These are phyloP conservation scores for Aegilops umbellulata DNA, from an alignment of 176 grass and related monocot genomes.

Conservation along the genomic window DNA sequence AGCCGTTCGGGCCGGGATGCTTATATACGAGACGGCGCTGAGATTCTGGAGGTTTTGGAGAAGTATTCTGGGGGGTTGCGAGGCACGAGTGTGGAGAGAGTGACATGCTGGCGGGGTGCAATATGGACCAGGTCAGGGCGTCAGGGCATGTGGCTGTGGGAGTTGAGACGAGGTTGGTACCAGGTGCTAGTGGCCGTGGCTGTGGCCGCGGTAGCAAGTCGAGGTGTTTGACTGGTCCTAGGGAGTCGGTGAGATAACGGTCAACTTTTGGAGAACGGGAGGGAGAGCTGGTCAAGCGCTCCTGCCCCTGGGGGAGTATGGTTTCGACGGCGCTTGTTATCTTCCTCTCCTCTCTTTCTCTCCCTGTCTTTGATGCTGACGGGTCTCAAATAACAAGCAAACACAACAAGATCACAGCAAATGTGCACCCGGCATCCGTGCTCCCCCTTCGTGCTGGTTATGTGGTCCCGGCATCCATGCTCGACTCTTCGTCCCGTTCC, in stretches of 20 bases:
- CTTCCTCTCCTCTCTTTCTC: background rate
- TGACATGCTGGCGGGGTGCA: background rate
- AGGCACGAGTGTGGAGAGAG: background rate
- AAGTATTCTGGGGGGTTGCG: background rate
- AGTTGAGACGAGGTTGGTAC: background rate
- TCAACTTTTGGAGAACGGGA: background rate
- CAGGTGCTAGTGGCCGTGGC: background rate
- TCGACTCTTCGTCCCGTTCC: too few species aligned
- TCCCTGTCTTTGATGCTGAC: too few species aligned
- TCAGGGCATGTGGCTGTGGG: background rate
- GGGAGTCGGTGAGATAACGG: background rate
- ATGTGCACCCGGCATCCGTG: too few species aligned
- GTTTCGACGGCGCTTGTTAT: background rate
- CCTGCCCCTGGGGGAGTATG: background rate
- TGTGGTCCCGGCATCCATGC: too few species aligned
- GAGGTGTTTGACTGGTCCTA: slow-evolving; percentile 8
- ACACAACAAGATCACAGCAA: too few species aligned
- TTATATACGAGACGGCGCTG: background rate
- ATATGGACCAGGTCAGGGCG: background rate
- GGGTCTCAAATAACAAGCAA: too few species aligned
- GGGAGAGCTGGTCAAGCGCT: background rate
- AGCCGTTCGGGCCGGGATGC: too few species aligned
- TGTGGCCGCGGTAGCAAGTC: background rate
- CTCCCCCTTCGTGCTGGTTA: too few species aligned
- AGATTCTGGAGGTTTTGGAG: background rate